Evolutionary conservation across 805 yeast genomes (phyloP).

Genomic region (Pichia heedii): DNA sequence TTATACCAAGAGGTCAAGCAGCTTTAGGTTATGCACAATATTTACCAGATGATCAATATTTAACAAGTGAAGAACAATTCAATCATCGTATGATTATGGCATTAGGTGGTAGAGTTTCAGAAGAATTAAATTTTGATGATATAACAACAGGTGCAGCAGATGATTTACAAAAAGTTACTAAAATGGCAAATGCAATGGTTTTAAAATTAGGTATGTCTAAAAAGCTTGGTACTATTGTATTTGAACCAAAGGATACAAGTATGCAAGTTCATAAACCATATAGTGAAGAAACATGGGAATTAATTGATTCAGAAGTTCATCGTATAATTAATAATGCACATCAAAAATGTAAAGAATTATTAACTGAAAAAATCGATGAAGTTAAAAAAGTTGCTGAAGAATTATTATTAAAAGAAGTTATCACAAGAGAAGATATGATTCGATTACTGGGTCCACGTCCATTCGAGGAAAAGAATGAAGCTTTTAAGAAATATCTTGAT

Average conservation of each 20-base stretch:
- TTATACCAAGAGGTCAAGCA: slow-evolving; percentile 94
- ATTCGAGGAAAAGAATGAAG: slow-evolving; percentile 83
- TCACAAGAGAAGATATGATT: slow-evolving; percentile 92
- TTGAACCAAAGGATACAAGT: slow-evolving; percentile 58
- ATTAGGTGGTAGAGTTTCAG: slow-evolving; percentile 93
- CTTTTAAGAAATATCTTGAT: slow-evolving; percentile 62
- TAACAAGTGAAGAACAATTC: slow-evolving; percentile 66
- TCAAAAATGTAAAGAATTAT: slow-evolving; percentile 54
- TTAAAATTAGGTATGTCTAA: slow-evolving; percentile 84
- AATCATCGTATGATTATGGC: slow-evolving; percentile 91
- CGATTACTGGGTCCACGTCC: slow-evolving; percentile 84
- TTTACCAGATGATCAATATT: slow-evolving; percentile 84
- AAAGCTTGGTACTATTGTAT: slow-evolving; percentile 76
- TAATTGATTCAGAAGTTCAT: slow-evolving; percentile 77
- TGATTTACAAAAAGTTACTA: slow-evolving; percentile 92
- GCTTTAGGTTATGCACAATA: slow-evolving; percentile 98
- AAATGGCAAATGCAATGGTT: slow-evolving; percentile 91
- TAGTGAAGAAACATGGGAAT: slow-evolving; percentile 75
- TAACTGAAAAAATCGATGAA: slow-evolving; percentile 61
- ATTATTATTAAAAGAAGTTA: slow-evolving; percentile 75
- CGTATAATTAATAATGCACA: slow-evolving; percentile 72
- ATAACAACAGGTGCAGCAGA: slow-evolving; percentile 96
- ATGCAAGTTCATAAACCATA: slow-evolving; percentile 56
- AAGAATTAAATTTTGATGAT: slow-evolving; percentile 84
- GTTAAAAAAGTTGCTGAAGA: slow-evolving; percentile 85